Evolutionary conservation across 805 yeast genomes (phyloP).

Genomic region (Metschnikowia baotianmanensis): DNA sequence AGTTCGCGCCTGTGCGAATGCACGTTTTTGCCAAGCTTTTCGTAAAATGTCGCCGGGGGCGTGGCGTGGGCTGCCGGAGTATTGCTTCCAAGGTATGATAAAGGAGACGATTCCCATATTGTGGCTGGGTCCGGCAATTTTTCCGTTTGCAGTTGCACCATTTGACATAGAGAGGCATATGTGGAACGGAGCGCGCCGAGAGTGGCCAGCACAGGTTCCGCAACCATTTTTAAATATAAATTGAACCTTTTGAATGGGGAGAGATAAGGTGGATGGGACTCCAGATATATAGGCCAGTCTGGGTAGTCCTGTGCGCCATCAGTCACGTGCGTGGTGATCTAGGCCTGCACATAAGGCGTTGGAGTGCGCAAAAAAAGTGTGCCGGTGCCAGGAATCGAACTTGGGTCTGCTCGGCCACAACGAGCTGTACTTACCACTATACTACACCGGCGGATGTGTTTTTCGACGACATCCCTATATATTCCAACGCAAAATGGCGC

Average conservation of each 20-base stretch:
- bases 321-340: not conserved
- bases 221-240: constrained; percentile 34
- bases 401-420: constrained; percentile 51
- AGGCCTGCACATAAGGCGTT: not conserved
- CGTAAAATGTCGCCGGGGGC: constrained; percentile 2
- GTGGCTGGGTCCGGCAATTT: constrained; percentile 21
- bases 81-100: constrained; percentile 3
- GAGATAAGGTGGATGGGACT: not conserved
- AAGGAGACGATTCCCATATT: constrained; percentile 6
- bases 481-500: too few relatives aligned
- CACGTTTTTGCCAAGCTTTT: not conserved
- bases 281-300: not conserved
- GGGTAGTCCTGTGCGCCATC: not conserved
- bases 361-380: constrained; percentile 20
- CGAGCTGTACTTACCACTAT: constrained; percentile 50
- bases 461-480: too few relatives aligned
- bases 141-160: constrained; percentile 25
- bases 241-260: not conserved
- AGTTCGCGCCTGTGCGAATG: constrained; percentile 7
- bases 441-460: constrained; percentile 40
- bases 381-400: constrained; percentile 55
- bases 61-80: not conserved
- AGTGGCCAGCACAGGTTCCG: constrained; percentile 44
- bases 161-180: constrained; percentile 22
- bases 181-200: constrained; percentile 25